These are phyloP conservation scores for Phytophthora colocasiae DNA, from an alignment of 352 stramenopile species.

Conservation along the genomic window DNA sequence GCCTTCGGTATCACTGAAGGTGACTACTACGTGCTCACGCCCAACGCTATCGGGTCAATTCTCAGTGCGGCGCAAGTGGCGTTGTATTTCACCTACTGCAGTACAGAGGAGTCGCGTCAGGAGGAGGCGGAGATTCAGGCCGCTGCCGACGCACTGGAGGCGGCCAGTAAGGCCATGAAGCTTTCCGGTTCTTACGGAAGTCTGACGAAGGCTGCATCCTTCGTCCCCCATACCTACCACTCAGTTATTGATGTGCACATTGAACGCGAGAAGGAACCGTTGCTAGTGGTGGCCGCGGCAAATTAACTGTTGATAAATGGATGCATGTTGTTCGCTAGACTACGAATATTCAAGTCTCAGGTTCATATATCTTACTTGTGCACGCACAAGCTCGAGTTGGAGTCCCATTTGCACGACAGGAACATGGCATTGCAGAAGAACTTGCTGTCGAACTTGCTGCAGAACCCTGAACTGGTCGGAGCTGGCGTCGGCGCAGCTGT, in stretches of 20 bases:
- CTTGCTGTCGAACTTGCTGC: constrained; percentile 25
- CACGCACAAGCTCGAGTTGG: constrained; percentile 10
- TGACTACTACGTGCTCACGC: constrained; percentile 50
- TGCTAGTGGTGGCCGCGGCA: constrained; percentile 32
- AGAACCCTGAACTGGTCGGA: constrained; percentile 5
- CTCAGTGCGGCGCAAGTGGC: constrained; percentile 49
- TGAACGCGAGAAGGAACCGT: constrained; percentile 26
- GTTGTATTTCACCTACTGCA: constrained; percentile 53
- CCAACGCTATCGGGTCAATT: constrained; percentile 48
- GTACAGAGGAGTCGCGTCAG: constrained; percentile 28
- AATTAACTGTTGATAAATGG: constrained; percentile 23
- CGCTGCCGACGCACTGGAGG: constrained; percentile 21
- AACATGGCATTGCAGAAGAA: constrained; percentile 33
- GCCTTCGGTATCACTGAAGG: constrained; percentile 48
- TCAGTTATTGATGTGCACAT: constrained; percentile 19
- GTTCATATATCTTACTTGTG: constrained; percentile 15
- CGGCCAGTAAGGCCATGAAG: constrained; percentile 15
- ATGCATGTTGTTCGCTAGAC: constrained; percentile 9
- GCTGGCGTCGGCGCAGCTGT: constrained; percentile 8
- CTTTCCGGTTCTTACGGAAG: constrained; percentile 27
- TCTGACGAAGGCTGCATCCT: constrained; percentile 12
- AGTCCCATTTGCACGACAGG: constrained; percentile 29
- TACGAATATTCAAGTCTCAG: constrained; percentile 2
- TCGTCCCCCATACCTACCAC: constrained; percentile 22
- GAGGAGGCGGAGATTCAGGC: constrained; percentile 29